These are phyloP conservation scores for Colletotrichum cuscutae DNA, from an alignment of 2,329 filamentous ascomycete genomes.

Conservation along the genomic window DNA sequence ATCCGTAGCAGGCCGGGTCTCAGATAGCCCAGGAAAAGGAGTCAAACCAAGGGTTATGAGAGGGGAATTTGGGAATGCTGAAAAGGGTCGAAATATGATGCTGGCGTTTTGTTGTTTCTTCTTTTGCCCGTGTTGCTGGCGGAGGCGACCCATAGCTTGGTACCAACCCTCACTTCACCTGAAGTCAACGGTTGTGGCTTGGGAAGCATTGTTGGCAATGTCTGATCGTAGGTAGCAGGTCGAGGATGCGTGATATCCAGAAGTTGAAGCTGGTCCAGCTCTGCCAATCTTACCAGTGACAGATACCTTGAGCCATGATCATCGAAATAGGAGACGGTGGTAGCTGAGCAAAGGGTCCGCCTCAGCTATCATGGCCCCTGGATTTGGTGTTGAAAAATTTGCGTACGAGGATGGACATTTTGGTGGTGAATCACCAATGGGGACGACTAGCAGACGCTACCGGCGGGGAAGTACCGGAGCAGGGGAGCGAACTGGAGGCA, in stretches of 20 bases:
- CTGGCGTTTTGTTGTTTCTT: not conserved
- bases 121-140: not conserved
- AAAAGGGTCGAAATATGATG: not conserved
- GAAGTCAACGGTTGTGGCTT: not conserved
- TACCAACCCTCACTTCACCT: not conserved
- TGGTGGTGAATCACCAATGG: conserved; percentile 29
- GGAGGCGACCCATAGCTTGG: not conserved
- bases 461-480: conserved; percentile 21
- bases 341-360: not conserved
- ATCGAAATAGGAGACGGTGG: not conserved
- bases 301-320: not conserved
- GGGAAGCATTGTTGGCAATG: not conserved
- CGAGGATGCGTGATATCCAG: not conserved
- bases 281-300: not conserved
- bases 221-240: not conserved
- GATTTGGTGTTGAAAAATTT: conserved; percentile 25
- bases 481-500: not conserved
- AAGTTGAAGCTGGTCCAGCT: not conserved
- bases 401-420: conserved; percentile 2
- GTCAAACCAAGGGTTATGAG: not conserved
- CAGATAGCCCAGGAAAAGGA: not conserved
- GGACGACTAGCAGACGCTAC: conserved; percentile 12
- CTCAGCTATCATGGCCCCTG: conserved; percentile 13
- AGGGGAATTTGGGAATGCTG: not conserved
- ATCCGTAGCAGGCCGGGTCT: not conserved